A percentile compares a stretch with the other conserved stretches of the same genome.
phyloP scores from a whole-genome alignment of 2,329 filamentous ascomycete genomes.

The Ascochyta pisi region DNA sequence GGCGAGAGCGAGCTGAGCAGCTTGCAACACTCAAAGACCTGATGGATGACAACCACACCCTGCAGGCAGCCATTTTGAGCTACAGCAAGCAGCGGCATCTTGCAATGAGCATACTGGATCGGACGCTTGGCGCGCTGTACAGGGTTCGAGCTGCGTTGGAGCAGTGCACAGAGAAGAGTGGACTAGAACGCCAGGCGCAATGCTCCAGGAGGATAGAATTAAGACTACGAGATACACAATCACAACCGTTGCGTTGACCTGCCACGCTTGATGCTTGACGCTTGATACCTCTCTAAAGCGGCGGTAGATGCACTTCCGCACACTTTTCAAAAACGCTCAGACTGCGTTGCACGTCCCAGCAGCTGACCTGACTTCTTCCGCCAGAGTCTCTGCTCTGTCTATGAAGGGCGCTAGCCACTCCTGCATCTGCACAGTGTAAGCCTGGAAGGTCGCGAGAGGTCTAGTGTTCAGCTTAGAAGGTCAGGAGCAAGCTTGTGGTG shows the following conservation, averaged over 20 bases:
- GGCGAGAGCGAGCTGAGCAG: not conserved
- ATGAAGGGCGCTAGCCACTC: not conserved
- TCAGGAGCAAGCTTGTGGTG: conserved; percentile 19
- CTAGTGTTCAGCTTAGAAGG: not conserved
- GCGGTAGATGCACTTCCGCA: no score
- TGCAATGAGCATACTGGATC: not conserved
- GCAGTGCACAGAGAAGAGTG: not conserved
- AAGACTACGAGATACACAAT: no score
- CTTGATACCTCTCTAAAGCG: not conserved
- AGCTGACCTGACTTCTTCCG: not conserved
- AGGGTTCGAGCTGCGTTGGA: not conserved
- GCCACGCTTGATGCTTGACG: not conserved
- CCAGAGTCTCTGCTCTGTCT: not conserved
- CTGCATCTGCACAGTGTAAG: not conserved
- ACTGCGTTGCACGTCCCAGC: not conserved
- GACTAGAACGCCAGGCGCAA: not conserved
- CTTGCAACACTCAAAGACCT: not conserved
- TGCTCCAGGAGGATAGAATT: not conserved
- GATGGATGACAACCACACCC: not conserved
- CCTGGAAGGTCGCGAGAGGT: not conserved
- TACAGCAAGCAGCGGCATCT: not conserved
- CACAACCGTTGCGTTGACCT: no score
- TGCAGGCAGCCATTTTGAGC: not conserved
- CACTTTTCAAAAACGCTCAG: not conserved
- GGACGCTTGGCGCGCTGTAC: not conserved